A percentile compares a stretch with the other conserved stretches of the same genome.
Conservation (phyloP, 208 protist species). For the Acanthamoeba lenticulata region DNA sequence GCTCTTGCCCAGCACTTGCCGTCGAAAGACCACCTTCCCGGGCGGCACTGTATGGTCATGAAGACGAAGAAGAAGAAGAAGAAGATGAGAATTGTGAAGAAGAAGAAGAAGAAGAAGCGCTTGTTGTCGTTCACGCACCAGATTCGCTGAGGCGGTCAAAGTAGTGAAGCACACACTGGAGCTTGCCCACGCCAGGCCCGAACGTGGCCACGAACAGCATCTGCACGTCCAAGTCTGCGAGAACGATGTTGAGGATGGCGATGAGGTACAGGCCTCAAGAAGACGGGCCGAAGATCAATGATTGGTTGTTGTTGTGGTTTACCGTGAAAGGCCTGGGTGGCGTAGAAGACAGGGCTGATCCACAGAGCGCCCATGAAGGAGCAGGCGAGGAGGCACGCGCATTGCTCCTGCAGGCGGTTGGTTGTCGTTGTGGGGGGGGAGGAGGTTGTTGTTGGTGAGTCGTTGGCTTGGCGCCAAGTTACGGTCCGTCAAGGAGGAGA, state of each 20-base stretch:
- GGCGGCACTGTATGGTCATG: conserved; percentile 7
- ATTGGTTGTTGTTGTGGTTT: too few species aligned
- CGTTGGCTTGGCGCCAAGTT: too few species aligned
- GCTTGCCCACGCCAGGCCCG: conserved; percentile 30
- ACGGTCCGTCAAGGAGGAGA: too few species aligned
- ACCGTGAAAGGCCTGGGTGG: neutral
- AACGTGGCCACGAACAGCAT: conserved; percentile 59
- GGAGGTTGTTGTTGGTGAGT: too few species aligned
- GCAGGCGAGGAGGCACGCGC: conserved; percentile 70
- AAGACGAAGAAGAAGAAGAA: neutral
- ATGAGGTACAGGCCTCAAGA: too few species aligned
- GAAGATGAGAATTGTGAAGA: neutral
- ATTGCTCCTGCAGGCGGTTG: conserved; percentile 75
- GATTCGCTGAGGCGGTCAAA: conserved; percentile 56
- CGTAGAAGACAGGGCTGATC: neutral
- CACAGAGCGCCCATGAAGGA: conserved; percentile 73
- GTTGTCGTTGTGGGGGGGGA: too few species aligned
- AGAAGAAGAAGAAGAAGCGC: too few species aligned
- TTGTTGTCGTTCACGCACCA: neutral
- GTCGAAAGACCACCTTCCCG: conserved; percentile 72
- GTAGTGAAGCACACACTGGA: conserved; percentile 77
- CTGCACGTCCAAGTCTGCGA: conserved; percentile 66
- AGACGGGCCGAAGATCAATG: too few species aligned
- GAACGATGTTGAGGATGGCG: too few species aligned
- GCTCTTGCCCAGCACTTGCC: conserved; percentile 59